These are phyloP conservation scores for Eucalyptus tenuipes DNA, from an alignment of 345 rosid genomes.

Conservation along the genomic window DNA sequence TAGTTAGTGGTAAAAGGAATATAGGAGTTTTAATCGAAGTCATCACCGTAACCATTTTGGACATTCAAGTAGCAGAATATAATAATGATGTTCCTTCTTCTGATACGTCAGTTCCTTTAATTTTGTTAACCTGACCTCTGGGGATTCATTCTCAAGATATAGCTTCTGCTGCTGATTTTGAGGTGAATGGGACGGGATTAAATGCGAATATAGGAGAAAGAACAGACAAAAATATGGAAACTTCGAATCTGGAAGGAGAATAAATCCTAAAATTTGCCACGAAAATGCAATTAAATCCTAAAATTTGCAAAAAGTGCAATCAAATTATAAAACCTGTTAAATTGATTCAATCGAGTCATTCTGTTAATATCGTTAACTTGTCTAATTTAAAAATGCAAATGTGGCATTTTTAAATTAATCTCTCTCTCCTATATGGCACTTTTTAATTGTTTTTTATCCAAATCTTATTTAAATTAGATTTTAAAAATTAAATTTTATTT, in stretches of 20 bases:
- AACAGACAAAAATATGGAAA: not conserved
- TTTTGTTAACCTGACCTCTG: not conserved
- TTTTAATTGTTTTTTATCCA: no score
- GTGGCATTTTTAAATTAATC: no score
- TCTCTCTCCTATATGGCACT: no score
- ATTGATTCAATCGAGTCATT: no score
- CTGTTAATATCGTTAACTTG: no score
- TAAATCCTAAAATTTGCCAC: no score
- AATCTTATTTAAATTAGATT: no score
- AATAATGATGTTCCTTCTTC: not conserved
- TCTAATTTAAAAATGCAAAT: no score
- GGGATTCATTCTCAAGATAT: not conserved
- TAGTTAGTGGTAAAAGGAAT: slow-evolving; percentile 27
- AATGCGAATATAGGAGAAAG: not conserved
- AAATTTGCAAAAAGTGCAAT: no score
- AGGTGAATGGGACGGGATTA: not conserved
- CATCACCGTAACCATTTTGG: not conserved
- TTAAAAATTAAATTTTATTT: no score
- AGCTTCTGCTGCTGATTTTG: not conserved
- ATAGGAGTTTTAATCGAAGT: not conserved
- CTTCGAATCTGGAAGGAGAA: not conserved
- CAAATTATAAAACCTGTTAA: no score
- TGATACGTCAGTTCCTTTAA: not conserved
- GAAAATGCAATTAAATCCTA: no score
- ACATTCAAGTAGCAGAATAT: not conserved